A percentile compares a stretch with the other conserved stretches of the same genome.
Conservation (phyloP, 23 red algal species). For the Gracilaria gracilis region DNA sequence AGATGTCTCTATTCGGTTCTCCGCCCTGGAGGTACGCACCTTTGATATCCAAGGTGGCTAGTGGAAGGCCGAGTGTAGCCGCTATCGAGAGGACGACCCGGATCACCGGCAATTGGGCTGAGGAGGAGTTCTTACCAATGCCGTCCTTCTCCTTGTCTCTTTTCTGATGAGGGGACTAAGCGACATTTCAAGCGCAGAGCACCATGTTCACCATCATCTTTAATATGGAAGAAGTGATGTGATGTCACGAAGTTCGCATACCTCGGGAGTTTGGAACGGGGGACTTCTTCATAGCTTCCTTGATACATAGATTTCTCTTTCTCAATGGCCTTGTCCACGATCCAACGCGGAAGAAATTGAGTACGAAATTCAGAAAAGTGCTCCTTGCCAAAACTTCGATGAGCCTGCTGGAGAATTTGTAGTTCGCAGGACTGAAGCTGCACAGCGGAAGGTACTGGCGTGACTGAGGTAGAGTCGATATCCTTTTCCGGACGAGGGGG, state of each 20-base stretch:
- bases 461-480: neutral
- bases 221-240: slow-evolving; percentile 61
- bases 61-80: neutral
- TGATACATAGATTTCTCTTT: slow-evolving; percentile 28
- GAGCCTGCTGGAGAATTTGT: neutral
- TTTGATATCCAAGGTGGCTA: slow-evolving; percentile 13
- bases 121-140: slow-evolving; percentile 37
- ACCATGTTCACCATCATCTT: slow-evolving; percentile 32
- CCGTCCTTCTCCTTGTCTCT: slow-evolving; percentile 8
- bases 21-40: slow-evolving; percentile 23
- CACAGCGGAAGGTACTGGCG: too few species aligned
- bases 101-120: slow-evolving; percentile 44
- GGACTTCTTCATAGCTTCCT: slow-evolving; percentile 3
- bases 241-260: slow-evolving; percentile 36
- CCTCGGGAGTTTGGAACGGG: neutral
- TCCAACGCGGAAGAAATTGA: slow-evolving; percentile 26
- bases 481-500: slow-evolving; percentile 37
- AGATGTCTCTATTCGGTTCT: slow-evolving; percentile 10
- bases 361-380: slow-evolving; percentile 9
- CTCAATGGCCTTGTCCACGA: slow-evolving; percentile 23
- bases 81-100: slow-evolving; percentile 28
- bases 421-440: slow-evolving; percentile 17
- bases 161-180: slow-evolving; percentile 41
- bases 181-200: slow-evolving; percentile 36
- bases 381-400: neutral